Percentiles rank a stretch among this genome's conserved stretches.
Conservation (phyloP, 306 rosid genomes). For the Carpinus fangiana region DNA sequence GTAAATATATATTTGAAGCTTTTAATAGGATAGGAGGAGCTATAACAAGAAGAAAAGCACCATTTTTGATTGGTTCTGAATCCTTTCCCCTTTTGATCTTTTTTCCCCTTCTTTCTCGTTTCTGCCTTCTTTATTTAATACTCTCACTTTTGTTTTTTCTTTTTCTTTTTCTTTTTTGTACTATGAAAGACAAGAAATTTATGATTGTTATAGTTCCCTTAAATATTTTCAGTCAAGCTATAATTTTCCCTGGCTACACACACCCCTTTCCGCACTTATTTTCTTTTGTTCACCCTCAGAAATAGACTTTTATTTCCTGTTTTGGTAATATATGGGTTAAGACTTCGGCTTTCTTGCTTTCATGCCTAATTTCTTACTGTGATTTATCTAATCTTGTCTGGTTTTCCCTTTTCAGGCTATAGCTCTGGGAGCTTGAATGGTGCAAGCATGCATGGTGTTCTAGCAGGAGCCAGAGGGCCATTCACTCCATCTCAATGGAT, state of each 20-base stretch:
- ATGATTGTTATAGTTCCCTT: constrained; percentile 21
- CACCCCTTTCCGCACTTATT: not conserved
- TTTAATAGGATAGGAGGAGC: not conserved
- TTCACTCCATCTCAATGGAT: constrained; percentile 96
- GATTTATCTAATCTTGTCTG: constrained; percentile 16
- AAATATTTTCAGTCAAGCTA: constrained; percentile 28
- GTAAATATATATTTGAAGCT: constrained; percentile 29
- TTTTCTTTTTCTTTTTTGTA: not conserved
- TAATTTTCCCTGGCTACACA: not conserved
- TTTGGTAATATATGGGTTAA: constrained; percentile 6
- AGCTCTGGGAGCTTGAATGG: constrained; percentile 45
- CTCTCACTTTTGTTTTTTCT: constrained; percentile 21
- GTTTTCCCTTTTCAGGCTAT: constrained; percentile 42
- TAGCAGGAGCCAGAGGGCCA: constrained; percentile 52
- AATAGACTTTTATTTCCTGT: not conserved
- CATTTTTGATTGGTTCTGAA: constrained; percentile 38
- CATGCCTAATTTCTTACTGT: not conserved
- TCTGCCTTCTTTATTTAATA: not conserved
- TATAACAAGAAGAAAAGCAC: constrained; percentile 25
- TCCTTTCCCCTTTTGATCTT: constrained; percentile 26
- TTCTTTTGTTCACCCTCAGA: not conserved
- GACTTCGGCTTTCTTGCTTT: not conserved
- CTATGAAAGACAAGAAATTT: constrained; percentile 20
- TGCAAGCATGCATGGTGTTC: constrained; percentile 50
- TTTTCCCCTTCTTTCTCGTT: constrained; percentile 23